phyloP scores from a whole-genome alignment of 2,329 filamentous ascomycete genomes.

The Fusarium haematococcum region DNA sequence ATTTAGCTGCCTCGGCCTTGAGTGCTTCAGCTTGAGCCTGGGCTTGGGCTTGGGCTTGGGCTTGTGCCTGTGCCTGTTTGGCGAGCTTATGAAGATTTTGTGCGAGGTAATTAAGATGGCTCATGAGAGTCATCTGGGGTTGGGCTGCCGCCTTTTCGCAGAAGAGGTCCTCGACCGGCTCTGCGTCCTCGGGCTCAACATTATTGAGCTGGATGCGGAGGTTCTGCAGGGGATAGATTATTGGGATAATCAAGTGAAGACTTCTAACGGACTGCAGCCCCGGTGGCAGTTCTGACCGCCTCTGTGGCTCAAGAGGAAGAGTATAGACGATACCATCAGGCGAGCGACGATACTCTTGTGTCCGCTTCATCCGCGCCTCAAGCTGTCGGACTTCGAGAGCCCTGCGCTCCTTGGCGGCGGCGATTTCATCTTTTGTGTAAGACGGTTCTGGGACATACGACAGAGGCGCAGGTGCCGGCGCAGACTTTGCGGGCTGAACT shows the following conservation, averaged over 20 bases:
- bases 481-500: constrained; percentile 20
- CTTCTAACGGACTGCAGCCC: constrained; percentile 72
- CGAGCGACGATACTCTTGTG: constrained; percentile 75
- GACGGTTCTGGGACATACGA: constrained; percentile 58
- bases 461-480: constrained; percentile 26
- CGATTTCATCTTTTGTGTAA: constrained; percentile 70
- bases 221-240: constrained; percentile 77
- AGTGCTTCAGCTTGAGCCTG: constrained; percentile 20
- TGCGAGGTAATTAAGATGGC: constrained; percentile 79
- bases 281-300: constrained; percentile 69
- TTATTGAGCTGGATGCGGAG: constrained; percentile 75
- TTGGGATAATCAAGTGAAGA: constrained; percentile 76
- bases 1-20: constrained; percentile 30
- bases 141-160: constrained; percentile 66
- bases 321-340: constrained; percentile 77
- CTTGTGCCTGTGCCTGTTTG: constrained; percentile 66
- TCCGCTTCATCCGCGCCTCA: constrained; percentile 78
- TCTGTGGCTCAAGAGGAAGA: constrained; percentile 75
- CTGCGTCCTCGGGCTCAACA: constrained; percentile 69
- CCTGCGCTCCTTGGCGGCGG: constrained; percentile 71
- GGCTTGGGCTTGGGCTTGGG: constrained; percentile 49
- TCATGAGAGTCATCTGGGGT: constrained; percentile 73
- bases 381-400: constrained; percentile 77
- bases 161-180: constrained; percentile 75
- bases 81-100: constrained; percentile 77